Percentiles rank a stretch among this genome's conserved stretches.
phyloP scores from a whole-genome alignment of 306 rosid genomes.

The Prunus persica region Prunus_persica_NCBIv2 NC_034009.1:35909001-35909500 shows the following conservation, averaged over 20 bases:
- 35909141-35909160: conserved; percentile 67
- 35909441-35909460: conserved; percentile 81
- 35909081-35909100: conserved; percentile 55
- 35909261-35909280: conserved; percentile 51
- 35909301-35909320: conserved; percentile 41
- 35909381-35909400: conserved; percentile 25
- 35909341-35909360: conserved; percentile 74
- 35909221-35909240: conserved; percentile 19
- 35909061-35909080: conserved; percentile 73
- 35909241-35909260: conserved; percentile 38
- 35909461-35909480: conserved; percentile 79
- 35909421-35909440: conserved; percentile 68
- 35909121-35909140: conserved; percentile 39
- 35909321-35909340: conserved; percentile 62
- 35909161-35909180: conserved; percentile 54
- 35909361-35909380: conserved; percentile 69
- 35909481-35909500: conserved; percentile 67
- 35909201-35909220: conserved; percentile 61
- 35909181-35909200: conserved; percentile 54
- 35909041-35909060: conserved; percentile 81
- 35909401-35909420: conserved; percentile 51
- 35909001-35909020: conserved; percentile 71
- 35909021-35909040: conserved; percentile 48
- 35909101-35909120: conserved; percentile 62
- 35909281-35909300: conserved; percentile 45